Evolutionary conservation across 2,329 filamentous ascomycete genomes (phyloP).

Genomic region (Phyllosticta citrichinensis): DNA sequence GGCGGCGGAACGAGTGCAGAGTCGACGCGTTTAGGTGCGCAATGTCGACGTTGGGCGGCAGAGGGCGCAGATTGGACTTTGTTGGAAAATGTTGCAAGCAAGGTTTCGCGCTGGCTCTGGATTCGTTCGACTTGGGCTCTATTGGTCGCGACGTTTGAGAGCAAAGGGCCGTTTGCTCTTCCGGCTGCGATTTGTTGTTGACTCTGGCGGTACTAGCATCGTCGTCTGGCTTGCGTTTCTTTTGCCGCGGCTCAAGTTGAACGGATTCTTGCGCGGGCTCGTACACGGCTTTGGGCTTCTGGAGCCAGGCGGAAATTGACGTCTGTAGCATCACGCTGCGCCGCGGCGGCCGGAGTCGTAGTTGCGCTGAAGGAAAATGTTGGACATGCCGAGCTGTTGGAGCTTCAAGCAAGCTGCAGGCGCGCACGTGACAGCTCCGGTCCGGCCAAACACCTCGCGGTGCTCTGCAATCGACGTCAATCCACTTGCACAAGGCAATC

Average conservation of each 20-base stretch:
- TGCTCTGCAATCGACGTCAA: constrained; percentile 6
- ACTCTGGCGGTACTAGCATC: background rate
- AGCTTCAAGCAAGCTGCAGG: background rate
- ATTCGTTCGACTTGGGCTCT: background rate
- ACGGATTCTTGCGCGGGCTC: constrained; percentile 1
- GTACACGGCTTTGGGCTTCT: constrained; percentile 29
- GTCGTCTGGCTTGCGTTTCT: background rate
- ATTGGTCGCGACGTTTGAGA: background rate
- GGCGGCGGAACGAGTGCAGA: constrained; percentile 46
- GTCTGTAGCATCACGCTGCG: constrained; percentile 32
- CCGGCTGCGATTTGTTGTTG: background rate
- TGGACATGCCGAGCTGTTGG: background rate
- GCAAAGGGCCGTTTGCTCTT: background rate
- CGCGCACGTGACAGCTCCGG: constrained; percentile 4
- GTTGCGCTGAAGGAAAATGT: background rate
- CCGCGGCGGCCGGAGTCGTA: background rate
- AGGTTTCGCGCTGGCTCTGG: background rate
- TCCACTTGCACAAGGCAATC: background rate
- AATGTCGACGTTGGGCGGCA: constrained; percentile 43
- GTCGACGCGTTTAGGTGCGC: constrained; percentile 43
- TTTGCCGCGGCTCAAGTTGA: background rate
- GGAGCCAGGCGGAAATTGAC: constrained; percentile 38
- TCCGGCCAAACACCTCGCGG: background rate
- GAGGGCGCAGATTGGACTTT: constrained; percentile 18
- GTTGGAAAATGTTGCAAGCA: background rate